Evolutionary conservation across 2,329 filamentous ascomycete species (phyloP), one percentile per base, ranked within the genome.

Genomic region (Phialemoniopsis sp.): DNA sequence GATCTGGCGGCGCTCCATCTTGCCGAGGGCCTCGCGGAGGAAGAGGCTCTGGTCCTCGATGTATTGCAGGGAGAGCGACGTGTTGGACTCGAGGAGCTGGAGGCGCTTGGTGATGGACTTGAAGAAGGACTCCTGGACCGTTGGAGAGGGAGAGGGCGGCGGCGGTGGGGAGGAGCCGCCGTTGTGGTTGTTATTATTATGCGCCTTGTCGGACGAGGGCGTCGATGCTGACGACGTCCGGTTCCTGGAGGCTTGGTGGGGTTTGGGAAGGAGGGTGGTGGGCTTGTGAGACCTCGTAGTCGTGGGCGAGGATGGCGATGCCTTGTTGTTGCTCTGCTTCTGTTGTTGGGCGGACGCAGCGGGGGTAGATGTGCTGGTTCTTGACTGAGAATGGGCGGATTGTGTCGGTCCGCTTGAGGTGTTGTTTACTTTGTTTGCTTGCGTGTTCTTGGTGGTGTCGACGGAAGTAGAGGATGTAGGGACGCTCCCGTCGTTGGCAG

Each of bases 101-200:
- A 98, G 74, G 2, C 93, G 87, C 62, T 97, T 97, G 46, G 90
- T 89, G 8, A 97, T 85, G 4, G 89, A 88, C 60, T 97, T 97
- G 75, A 96, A 98, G 63, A 98, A 97, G 2, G 87, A 93, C 58
- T 98, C 93, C 60, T 98, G 93, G 1, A 94, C 93, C 0, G 90
- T 89, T 3, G 91, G 90, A 1, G 81, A 78, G 2, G 85, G 63
- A 2, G 74, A 62, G 8, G 72, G 58, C 14, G 37, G 35, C 28
- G 32, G 39, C 12, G 16, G 37, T 8, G 2, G 71, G 54, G 8
- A 48, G 36, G 61, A 42, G 17, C 60, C 68, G 52, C 49, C 67
- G 40, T 62, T 66, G 44, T 59, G 59, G 55, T 55, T 61, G 39
- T 56, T 61, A 15, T 50, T 43, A 52, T 46, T 19, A 54, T 43